Evolutionary conservation across 352 stramenopile species (phyloP), one percentile per base, ranked within the genome.

Genomic region (Phytophthora crassamura): DNA sequence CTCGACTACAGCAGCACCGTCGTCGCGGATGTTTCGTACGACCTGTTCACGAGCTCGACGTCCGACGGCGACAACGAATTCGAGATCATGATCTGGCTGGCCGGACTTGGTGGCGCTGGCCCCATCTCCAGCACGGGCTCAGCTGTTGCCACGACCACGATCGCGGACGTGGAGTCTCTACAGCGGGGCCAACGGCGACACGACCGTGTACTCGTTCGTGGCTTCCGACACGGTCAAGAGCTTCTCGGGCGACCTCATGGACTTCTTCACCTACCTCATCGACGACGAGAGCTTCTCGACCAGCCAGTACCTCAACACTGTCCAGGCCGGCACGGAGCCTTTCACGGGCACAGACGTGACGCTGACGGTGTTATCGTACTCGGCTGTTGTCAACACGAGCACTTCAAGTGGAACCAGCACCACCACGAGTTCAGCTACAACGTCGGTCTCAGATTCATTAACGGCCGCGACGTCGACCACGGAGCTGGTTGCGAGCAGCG

Each of bases 71-170:
- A 51, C 30, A 69, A 73, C 15, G 67, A 77, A 48, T 75, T 69
- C 59, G 74, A 82, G 58, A 78, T 82, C 57, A 82, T 82, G 74
- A 72, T 82, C 41, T 79, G 70, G 74, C 57, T 78, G 38, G 70
- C 67, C 18, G 67, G 67, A 7, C 22, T 75, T 11, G 71, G 67
- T 33, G 74, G 67, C 16, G 73, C 73, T n/a, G 61, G 62, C 0
- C 68, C 72, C 2, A 77, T 80, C 38, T 75, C 72, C 3, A 75
- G 52, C 36, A 81, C 69, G 34, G 69, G 69, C 12, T 68, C 53
- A 9, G 57, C 67, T 10, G 46, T 79, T 15, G 54, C 57, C 9
- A 74, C 58, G 14, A 54, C 53, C 4, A 70, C 71, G 4, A 58
- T 76, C 7, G 71, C 48, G 5, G 46, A 52, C 16, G 11, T 79